Conservation (phyloP, 371 early-diverging fungal genomes). For the Smittium mucronatum region DNA sequence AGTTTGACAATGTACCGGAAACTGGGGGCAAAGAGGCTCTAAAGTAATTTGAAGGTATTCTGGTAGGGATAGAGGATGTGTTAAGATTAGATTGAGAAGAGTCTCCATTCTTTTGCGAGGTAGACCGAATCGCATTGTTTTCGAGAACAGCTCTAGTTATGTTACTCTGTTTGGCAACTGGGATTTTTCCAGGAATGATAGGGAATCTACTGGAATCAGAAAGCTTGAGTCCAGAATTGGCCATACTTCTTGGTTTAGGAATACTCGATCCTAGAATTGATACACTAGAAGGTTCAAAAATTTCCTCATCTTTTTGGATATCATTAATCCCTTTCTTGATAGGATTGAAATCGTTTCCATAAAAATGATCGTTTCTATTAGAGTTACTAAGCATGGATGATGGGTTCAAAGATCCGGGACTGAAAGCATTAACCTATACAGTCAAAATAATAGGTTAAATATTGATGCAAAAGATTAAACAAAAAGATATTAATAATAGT, state of each 20-base stretch:
- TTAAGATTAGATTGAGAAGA: not conserved
- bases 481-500: not conserved
- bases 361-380: not conserved
- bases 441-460: not conserved
- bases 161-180: not conserved
- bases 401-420: not conserved
- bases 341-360: not conserved
- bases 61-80: not conserved
- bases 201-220: not conserved
- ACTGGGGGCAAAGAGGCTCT: not conserved
- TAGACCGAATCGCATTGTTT: not conserved
- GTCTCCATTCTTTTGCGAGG: not conserved
- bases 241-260: constrained; percentile 7
- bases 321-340: not conserved
- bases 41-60: not conserved
- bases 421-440: not conserved
- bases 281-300: constrained; percentile 19
- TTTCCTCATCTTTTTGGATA: not conserved
- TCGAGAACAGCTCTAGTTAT: not conserved
- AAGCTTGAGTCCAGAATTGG: not conserved
- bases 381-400: not conserved
- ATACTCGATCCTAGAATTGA: constrained; percentile 28
- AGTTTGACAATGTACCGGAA: not conserved
- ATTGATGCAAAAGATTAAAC: not conserved
- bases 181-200: not conserved